Base-by-base conservation (phyloP, 1,284 basidiomycete genomes). In the Phlebopus sp. region DNA sequence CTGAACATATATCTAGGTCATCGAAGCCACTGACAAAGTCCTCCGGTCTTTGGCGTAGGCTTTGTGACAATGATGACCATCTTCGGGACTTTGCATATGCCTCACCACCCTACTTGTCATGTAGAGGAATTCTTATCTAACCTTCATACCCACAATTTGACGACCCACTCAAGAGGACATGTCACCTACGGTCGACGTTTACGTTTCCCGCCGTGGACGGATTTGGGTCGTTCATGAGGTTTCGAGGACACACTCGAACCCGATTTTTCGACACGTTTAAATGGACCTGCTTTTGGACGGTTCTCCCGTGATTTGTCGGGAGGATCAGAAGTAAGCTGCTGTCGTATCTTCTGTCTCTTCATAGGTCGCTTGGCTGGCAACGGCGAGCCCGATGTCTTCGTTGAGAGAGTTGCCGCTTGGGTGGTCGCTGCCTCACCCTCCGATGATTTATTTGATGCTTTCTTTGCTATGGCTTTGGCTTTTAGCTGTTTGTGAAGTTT, bases 21-120 rank as follows among this genome's bases (percentile, higher is more conserved):
- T 92, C 52, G 71, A 79, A 53, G 74, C 76, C 70, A 86, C 86
- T 1, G 81, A 90, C 57, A 71, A 71, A 29, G 82, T 86, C 14
- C 57, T 88, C 52, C 78, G 76, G 58, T 78, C 76, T 29, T 65
- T 85, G 47, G 70, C 72, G 55, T 83, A 71, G 21, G 63, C 51
- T 34, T 35, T 29, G 32, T 25, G 49, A 30, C 31, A 19, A 31
- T 9, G 27, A 37, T 30, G 11, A 36, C 34, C 35, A 39, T 48
- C 35, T 19, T 43, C 42, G 25, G 23, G 55, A 49, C 45, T 39
- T 37, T 23, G 18, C 23, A 5, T 44, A 44, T 44, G 31, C 19
- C 15, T 30, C 36, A 29, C 27, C 19, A 21, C n/a, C 37, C 34
- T 47, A 48, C 30, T 48, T 49, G 46, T 51, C 44, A 46, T 45